A percentile compares a stretch with the other conserved stretches of the same genome.
Evolutionary conservation across 148 eudicot species (phyloP).

Genomic region (Cornus controversa): DNA sequence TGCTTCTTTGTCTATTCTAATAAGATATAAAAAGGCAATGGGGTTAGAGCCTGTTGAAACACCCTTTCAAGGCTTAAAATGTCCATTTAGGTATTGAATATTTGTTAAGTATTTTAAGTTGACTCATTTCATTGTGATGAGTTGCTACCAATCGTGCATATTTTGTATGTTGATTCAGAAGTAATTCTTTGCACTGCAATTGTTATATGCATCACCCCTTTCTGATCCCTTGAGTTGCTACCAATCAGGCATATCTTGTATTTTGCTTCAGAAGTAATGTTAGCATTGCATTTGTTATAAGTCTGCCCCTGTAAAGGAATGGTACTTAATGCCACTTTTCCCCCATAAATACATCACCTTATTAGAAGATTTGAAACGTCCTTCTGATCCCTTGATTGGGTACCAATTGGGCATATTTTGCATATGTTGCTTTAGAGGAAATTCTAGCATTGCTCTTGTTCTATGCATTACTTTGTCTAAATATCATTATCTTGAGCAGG

Average conservation of each 20-base stretch:
- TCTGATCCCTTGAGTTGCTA: too few species aligned
- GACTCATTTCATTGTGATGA: background rate
- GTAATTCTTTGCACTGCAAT: too few species aligned
- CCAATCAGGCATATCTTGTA: too few species aligned
- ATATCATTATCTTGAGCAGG: constrained; percentile 38
- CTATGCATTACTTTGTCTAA: background rate
- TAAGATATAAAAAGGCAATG: too few species aligned
- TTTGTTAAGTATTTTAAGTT: background rate
- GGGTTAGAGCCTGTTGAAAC: background rate
- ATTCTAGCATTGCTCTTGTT: background rate
- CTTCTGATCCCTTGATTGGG: background rate
- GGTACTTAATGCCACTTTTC: background rate
- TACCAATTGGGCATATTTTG: background rate
- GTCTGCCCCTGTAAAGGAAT: background rate
- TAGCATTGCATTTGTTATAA: too few species aligned
- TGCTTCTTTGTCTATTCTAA: background rate
- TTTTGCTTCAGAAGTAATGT: too few species aligned
- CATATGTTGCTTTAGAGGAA: background rate
- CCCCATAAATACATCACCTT: background rate
- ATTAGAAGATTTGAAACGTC: too few species aligned
- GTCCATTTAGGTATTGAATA: background rate
- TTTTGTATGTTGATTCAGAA: too few species aligned
- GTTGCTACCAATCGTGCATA: too few species aligned
- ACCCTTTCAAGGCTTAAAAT: background rate
- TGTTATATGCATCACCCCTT: too few species aligned